These are phyloP conservation scores for Calocera viscosa DNA, from an alignment of 768 basidiomycete genomes.

Conservation along the genomic window DNA sequence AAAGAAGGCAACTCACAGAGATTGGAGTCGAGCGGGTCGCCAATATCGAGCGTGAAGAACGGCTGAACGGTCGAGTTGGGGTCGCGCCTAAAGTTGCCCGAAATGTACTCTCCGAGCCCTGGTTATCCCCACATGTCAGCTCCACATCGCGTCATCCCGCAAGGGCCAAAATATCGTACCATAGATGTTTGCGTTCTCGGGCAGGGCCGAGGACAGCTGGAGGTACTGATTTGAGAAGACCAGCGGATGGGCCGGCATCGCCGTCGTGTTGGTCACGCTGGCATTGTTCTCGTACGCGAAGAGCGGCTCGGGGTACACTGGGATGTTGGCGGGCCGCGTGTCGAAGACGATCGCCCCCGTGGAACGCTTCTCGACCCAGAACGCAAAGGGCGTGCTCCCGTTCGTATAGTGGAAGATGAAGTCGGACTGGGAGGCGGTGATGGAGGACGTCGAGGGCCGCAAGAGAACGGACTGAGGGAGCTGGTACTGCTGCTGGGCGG, in stretches of 20 bases:
- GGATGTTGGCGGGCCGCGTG: constrained; percentile 20
- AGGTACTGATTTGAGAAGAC: constrained; percentile 71
- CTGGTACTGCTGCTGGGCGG: constrained; percentile 43
- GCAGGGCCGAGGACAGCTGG: constrained; percentile 52
- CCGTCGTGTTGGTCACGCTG: constrained; percentile 16
- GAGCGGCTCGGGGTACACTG: constrained; percentile 18
- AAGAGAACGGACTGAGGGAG: constrained; percentile 41
- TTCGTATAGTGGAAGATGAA: constrained; percentile 50
- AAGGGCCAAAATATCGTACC: constrained; percentile 29
- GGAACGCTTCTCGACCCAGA: constrained; percentile 65
- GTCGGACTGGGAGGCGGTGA: constrained; percentile 35
- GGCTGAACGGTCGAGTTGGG: constrained; percentile 13
- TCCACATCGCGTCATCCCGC: neutral
- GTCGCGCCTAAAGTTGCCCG: constrained; percentile 12
- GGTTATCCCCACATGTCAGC: neutral
- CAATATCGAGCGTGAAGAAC: constrained; percentile 9
- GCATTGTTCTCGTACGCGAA: constrained; percentile 16
- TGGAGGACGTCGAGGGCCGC: constrained; percentile 11
- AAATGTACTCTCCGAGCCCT: constrained; percentile 7
- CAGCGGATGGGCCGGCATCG: constrained; percentile 37
- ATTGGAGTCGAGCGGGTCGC: constrained; percentile 13
- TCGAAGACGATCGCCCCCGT: constrained; percentile 20
- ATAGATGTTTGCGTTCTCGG: constrained; percentile 53
- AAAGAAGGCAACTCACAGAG: neutral
- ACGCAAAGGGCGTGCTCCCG: constrained; percentile 52